A percentile compares a stretch with the other conserved stretches of the same genome.
phyloP scores from a whole-genome alignment of 2,329 filamentous ascomycete genomes.

The Metarhizium rileyi region DNA sequence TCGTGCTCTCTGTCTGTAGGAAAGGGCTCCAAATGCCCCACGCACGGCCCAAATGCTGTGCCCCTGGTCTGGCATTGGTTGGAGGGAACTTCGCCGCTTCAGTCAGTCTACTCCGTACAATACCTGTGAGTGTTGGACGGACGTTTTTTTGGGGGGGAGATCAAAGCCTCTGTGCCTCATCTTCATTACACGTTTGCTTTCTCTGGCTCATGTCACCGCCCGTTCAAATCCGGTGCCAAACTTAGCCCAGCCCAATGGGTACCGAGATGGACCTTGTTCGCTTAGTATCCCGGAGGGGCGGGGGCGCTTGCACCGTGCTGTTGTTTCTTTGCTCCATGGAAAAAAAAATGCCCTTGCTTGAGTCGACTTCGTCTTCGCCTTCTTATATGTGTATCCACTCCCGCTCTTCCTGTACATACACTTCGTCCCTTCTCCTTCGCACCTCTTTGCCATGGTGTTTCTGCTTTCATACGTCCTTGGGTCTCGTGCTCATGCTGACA shows the following conservation, averaged over 20 bases:
- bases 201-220: constrained; percentile 23
- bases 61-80: constrained; percentile 11
- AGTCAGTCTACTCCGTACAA: constrained; percentile 6
- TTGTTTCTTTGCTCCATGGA: constrained; percentile 2
- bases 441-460: background rate
- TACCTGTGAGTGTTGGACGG: background rate
- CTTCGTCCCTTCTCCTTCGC: constrained; percentile 13
- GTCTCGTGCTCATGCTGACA: background rate
- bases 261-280: constrained; percentile 9
- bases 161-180: constrained; percentile 16
- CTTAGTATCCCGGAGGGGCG: constrained; percentile 4
- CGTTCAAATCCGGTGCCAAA: constrained; percentile 22
- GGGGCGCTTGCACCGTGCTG: constrained; percentile 1
- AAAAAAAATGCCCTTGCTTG: background rate
- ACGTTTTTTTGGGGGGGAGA: constrained; percentile 2
- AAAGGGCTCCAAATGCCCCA: constrained; percentile 7
- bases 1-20: background rate
- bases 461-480: background rate
- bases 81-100: constrained; percentile 11
- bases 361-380: constrained; percentile 8
- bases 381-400: constrained; percentile 26
- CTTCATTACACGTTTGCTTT: constrained; percentile 3
- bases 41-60: constrained; percentile 12
- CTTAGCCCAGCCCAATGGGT: constrained; percentile 9
- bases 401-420: constrained; percentile 11